Conservation (phyloP, 495 filamentous ascomycete genomes). For the Penicillium dipodomyicola region DNA sequence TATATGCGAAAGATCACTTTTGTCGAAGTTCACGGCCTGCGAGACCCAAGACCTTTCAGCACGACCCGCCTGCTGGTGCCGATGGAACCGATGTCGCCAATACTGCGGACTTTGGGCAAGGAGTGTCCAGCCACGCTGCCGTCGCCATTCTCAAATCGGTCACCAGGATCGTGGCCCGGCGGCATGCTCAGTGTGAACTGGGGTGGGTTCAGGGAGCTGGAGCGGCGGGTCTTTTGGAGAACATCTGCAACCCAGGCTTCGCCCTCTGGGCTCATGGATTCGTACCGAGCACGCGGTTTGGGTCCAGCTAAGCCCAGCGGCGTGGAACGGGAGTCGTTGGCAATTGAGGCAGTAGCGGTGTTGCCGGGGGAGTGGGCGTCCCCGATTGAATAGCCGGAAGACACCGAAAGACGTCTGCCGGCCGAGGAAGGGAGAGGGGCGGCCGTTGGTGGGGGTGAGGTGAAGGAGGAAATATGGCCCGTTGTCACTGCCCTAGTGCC, state of each 20-base stretch:
- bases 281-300: constrained; percentile 42
- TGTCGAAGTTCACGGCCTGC: constrained; percentile 15
- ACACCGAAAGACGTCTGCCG: constrained; percentile 38
- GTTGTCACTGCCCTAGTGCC: constrained; percentile 32
- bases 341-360: constrained; percentile 2
- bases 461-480: constrained; percentile 29
- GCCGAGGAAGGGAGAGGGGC: constrained; percentile 24
- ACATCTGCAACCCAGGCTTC: constrained; percentile 54
- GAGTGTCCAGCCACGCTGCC: constrained; percentile 5
- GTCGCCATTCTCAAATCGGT: constrained; percentile 9
- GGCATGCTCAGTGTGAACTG: constrained; percentile 14
- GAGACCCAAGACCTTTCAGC: constrained; percentile 36
- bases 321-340: constrained; percentile 27
- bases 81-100: constrained; percentile 40
- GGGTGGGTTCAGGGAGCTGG: constrained; percentile 34
- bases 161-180: constrained; percentile 9
- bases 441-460: constrained; percentile 30
- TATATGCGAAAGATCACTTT: neutral
- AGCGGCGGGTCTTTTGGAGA: constrained; percentile 42
- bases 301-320: constrained; percentile 51
- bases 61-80: constrained; percentile 40
- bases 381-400: constrained; percentile 38
- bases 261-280: constrained; percentile 49
- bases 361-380: constrained; percentile 28
- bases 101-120: constrained; percentile 39